A percentile compares a stretch with the other conserved stretches of the same genome.
Evolutionary conservation across 768 basidiomycete genomes (phyloP).

Genomic region (Pleurotus citrinopileatus): DNA sequence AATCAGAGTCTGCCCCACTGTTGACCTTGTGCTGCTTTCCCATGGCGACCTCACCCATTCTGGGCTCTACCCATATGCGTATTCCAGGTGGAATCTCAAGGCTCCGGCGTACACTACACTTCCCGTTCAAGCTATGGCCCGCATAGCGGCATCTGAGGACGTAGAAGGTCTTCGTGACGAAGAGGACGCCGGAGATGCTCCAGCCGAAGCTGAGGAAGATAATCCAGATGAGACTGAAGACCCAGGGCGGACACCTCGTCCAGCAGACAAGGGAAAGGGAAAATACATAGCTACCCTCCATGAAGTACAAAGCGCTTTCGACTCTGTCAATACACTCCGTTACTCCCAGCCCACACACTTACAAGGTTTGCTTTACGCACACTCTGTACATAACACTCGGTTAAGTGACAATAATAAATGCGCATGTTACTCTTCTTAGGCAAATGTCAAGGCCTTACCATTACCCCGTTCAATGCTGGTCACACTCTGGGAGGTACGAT

Average conservation of each 20-base stretch:
- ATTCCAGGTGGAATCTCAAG: conserved; percentile 81
- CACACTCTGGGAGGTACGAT: conserved; percentile 96
- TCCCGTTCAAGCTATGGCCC: conserved; percentile 93
- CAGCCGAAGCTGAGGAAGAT: conserved; percentile 21
- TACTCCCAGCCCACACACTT: conserved; percentile 96
- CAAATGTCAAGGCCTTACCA: conserved; percentile 88
- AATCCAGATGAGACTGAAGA: conserved; percentile 24
- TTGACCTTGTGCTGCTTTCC: conserved; percentile 91
- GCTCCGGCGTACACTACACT: conserved; percentile 94
- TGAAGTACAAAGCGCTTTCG: conserved; percentile 92
- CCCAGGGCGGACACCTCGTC: conserved; percentile 23
- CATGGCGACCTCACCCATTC: conserved; percentile 89
- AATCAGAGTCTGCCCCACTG: conserved; percentile 66
- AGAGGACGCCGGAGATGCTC: conserved; percentile 57
- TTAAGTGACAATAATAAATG: neutral
- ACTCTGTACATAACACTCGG: conserved; percentile 6
- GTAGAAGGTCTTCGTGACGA: conserved; percentile 78
- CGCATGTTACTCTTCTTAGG: conserved; percentile 38
- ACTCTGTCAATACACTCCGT: conserved; percentile 85
- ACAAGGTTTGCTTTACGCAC: conserved; percentile 57
- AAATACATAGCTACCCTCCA: conserved; percentile 75
- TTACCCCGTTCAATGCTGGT: conserved; percentile 93
- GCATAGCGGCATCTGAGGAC: conserved; percentile 88
- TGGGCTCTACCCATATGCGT: conserved; percentile 91
- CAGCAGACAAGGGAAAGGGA: conserved; percentile 31